These are phyloP conservation scores for Phytophthora colocasiae DNA, from an alignment of 352 stramenopile species.

Conservation along the genomic window DNA sequence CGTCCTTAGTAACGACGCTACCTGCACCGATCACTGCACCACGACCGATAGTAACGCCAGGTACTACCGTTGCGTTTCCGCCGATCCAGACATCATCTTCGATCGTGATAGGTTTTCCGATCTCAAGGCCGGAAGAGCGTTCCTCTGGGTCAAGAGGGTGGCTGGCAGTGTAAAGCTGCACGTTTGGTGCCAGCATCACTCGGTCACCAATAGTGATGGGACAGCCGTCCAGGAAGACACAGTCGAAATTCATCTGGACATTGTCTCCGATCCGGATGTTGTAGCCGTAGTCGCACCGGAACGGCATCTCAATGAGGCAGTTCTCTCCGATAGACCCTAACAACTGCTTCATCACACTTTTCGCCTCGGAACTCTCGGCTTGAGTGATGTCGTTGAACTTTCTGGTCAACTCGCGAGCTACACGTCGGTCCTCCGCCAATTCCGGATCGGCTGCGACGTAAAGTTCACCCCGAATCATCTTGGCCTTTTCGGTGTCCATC, in stretches of 20 bases:
- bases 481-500: constrained; percentile 46
- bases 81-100: constrained; percentile 88
- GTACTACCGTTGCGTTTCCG: constrained; percentile 64
- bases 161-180: constrained; percentile 78
- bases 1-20: constrained; percentile 81
- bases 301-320: constrained; percentile 76
- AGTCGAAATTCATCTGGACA: constrained; percentile 90
- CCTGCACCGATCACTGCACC: constrained; percentile 75
- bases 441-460: constrained; percentile 43
- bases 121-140: constrained; percentile 49
- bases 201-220: constrained; percentile 76
- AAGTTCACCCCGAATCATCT: constrained; percentile 62
- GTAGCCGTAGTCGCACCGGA: constrained; percentile 89
- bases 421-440: constrained; percentile 43
- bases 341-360: constrained; percentile 38
- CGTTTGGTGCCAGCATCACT: constrained; percentile 69
- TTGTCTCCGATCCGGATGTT: constrained; percentile 75
- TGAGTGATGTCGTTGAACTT: constrained; percentile 47
- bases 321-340: constrained; percentile 44
- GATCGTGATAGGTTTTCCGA: constrained; percentile 75
- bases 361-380: constrained; percentile 30
- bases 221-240: constrained; percentile 80
- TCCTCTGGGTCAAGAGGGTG: constrained; percentile 67
- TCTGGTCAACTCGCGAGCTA: constrained; percentile 33
- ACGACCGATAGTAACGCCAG: constrained; percentile 67